A percentile compares a stretch with the other conserved stretches of the same genome.
Conservation (phyloP, 2,329 filamentous ascomycete genomes). For the Xylariaceae sp. region DNA sequence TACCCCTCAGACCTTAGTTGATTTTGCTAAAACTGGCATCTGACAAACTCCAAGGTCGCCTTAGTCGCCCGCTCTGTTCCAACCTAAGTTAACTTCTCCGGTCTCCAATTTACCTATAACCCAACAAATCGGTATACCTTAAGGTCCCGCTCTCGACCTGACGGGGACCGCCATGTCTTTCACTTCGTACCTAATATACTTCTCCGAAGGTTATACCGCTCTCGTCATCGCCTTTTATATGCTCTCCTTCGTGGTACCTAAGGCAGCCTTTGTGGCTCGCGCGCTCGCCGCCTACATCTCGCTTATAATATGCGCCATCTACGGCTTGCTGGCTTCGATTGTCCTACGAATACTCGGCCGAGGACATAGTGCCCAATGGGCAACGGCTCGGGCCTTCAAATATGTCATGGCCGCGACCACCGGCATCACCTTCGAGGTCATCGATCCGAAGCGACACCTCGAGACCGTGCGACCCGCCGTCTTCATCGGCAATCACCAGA, state of each 20-base stretch:
- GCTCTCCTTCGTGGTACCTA: constrained; percentile 60
- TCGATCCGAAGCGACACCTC: constrained; percentile 67
- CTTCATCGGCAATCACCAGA: constrained; percentile 94
- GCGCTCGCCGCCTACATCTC: constrained; percentile 66
- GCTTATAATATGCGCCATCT: constrained; percentile 63
- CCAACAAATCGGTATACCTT: constrained; percentile 1
- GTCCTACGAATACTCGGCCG: constrained; percentile 71
- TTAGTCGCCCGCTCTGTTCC: background rate
- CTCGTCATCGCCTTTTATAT: constrained; percentile 62
- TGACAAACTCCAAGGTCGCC: background rate
- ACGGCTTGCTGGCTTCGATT: constrained; percentile 76
- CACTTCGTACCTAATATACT: constrained; percentile 42
- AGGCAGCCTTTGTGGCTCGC: constrained; percentile 70
- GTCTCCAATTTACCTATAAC: background rate
- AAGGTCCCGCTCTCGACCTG: background rate
- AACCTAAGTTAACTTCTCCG: background rate
- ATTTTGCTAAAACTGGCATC: background rate
- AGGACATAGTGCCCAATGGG: constrained; percentile 82
- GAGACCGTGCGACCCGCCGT: constrained; percentile 75
- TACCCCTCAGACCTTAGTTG: background rate
- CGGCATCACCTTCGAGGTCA: constrained; percentile 76
- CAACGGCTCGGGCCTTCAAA: constrained; percentile 77
- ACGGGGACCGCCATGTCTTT: constrained; percentile 33
- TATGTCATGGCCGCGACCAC: constrained; percentile 74
- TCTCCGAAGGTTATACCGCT: constrained; percentile 54